Base-by-base conservation (phyloP, 345 rosid genomes). In the Aethionema arabicum region DNA sequence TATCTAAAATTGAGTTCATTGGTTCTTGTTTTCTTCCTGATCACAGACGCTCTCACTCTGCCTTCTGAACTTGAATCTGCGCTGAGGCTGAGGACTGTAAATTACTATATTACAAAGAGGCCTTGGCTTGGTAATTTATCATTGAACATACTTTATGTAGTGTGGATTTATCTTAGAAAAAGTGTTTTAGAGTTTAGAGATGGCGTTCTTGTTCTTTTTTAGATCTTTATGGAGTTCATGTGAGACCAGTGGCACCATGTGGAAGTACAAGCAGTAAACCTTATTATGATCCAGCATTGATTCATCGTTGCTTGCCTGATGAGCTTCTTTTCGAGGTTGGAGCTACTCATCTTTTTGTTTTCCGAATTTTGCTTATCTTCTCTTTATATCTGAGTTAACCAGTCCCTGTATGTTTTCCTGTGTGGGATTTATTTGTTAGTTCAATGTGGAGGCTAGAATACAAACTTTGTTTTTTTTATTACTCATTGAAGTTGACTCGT, bases 161-260 rank as follows among this genome's bases (percentile, higher is more conserved):
- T 54, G 2, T 42, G 46, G 0, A 11, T 47, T 42, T 30, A 6
- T 35, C 8, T 38, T 62, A 4, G 40, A 1, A 12, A 0, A 49
- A 30, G 0, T 44, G 44, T 7, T 32, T 54, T 41, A 29, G 40
- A 14, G 8, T 61, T 41, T 33, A 10, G 12, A 57, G 13, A 16
- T 56, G 31, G 48, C 59, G 11, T 35, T 5, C 62, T 49, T 7
- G 14, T 56, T 47, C 15, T 3, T 50, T 43, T 14, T 29, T 29
- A 92, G 97, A 92, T 87, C 97, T 92, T 29, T 89, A 89, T 74
- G 97, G 97, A 46, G 72, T 85, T 40, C 80, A 92, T 78, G 83
- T 92, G 33, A 77, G 93, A 59, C 97, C 93, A 0, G 90, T 89
- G 56, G 84, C 93, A 32, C 95, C 98, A 5, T 82, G 73, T 50